These are phyloP conservation scores for Cladobotryum protrusum DNA, from an alignment of 2,329 filamentous ascomycete species.

Conservation along the genomic window DNA sequence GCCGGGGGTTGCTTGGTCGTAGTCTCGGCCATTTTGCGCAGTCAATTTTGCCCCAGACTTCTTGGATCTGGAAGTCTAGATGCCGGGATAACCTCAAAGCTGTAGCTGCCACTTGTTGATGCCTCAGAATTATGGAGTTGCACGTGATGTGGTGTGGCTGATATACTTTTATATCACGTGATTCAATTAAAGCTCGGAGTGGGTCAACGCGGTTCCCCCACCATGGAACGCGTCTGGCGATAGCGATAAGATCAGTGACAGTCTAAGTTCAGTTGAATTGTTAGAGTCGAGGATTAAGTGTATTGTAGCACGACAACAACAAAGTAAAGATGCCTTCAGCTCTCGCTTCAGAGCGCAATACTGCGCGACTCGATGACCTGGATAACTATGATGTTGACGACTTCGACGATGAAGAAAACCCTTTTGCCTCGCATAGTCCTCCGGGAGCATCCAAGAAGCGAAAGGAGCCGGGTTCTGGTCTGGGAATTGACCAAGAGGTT, in stretches of 20 bases:
- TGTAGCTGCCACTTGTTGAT: slow-evolving; percentile 16
- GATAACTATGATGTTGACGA: slow-evolving; percentile 69
- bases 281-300: not conserved
- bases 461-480: slow-evolving; percentile 42
- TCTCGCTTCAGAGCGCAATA: slow-evolving; percentile 12
- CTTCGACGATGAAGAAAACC: slow-evolving; percentile 40
- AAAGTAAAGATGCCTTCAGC: slow-evolving; percentile 18
- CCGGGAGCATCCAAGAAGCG: slow-evolving; percentile 39
- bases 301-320: not conserved
- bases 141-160: slow-evolving; percentile 21
- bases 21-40: slow-evolving; percentile 33
- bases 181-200: slow-evolving; percentile 3
- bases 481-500: slow-evolving; percentile 84
- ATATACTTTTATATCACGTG: slow-evolving; percentile 1
- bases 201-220: slow-evolving; percentile 12
- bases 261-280: not conserved
- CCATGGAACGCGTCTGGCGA: slow-evolving; percentile 14
- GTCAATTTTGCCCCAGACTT: slow-evolving; percentile 22
- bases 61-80: slow-evolving; percentile 20
- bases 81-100: slow-evolving; percentile 20
- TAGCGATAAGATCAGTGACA: not conserved
- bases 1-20: slow-evolving; percentile 31
- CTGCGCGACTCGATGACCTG: slow-evolving; percentile 51
- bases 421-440: slow-evolving; percentile 40
- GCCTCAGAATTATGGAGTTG: slow-evolving; percentile 24